Evolutionary conservation across 208 protist species (phyloP), one percentile per base, ranked within the genome.

Genomic region (Leptomonas seymouri): DNA sequence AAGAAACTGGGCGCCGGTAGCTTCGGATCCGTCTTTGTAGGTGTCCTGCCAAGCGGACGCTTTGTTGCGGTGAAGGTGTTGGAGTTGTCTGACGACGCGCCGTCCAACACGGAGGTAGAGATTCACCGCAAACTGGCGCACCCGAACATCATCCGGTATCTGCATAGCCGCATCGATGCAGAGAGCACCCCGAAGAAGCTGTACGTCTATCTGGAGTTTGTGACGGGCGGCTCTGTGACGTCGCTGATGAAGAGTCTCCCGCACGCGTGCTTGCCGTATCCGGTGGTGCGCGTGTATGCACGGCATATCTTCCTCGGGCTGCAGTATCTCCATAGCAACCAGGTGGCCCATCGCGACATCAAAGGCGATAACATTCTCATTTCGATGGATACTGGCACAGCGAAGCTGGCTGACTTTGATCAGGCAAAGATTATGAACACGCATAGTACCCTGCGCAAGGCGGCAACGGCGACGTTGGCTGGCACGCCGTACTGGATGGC

Each of bases 351-450:
- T 68, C 84, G 93, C 44, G 93, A 97, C 59, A 90, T 97, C 55
- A 97, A 97, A 74, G 93, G 93, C 11, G 93, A 97, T 66, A 97
- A 97, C 69, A 56, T 97, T 27, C 89, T 97, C 61, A 95, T 97
- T 59, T 97, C 93, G 36, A 95, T 95, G 86, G 93, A 97, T 78
- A 93, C 93, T 2, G 93, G 93, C 28, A 88, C 89, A 56, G 97
- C 98, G 20, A 99, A 99, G 76, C 88, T 99, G 34, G 97, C 98
- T 0, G 98, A 99, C 80, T 99, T 99, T 83, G 98, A 98, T 59
- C 97, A 99, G 49, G 96, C 98, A 7, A 97, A 97, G 72, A 90
- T 93, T 51, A 83, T 98, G 94, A 80, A 95, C 87, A 90, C 89
- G 0, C 82, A 91, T 72, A 81, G 86, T 59, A 94, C 89, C 7